These are phyloP conservation scores for Neckera pumila DNA, from an alignment of 225 moss, liverwort and hornwort genomes.

Conservation along the genomic window DNA sequence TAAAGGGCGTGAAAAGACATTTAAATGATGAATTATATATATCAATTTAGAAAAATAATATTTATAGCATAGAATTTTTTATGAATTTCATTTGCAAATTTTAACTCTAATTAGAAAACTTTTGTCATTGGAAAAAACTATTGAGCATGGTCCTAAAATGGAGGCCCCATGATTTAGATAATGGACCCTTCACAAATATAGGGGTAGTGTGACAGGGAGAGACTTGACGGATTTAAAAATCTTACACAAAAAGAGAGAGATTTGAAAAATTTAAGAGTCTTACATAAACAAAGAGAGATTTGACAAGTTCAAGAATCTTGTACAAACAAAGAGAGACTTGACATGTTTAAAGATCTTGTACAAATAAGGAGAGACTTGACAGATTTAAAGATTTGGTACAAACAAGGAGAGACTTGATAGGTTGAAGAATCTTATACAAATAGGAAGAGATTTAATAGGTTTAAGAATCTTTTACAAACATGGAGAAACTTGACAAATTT, in stretches of 20 bases:
- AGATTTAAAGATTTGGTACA: too few relatives aligned
- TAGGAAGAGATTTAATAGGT: not conserved
- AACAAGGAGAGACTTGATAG: not conserved
- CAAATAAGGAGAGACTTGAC: too few relatives aligned
- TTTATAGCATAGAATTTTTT: too few relatives aligned
- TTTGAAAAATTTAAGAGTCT: too few relatives aligned
- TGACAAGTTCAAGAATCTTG: too few relatives aligned
- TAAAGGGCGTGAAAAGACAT: too few relatives aligned
- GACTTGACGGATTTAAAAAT: not conserved
- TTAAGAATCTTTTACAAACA: not conserved
- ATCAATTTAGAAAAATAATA: not conserved
- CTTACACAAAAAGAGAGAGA: not conserved
- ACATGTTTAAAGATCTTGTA: too few relatives aligned
- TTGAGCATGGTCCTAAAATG: fast-evolving
- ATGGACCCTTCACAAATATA: not conserved
- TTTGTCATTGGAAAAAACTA: not conserved
- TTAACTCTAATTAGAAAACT: fast-evolving
- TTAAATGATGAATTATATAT: too few relatives aligned
- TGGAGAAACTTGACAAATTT: too few relatives aligned
- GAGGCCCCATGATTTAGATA: fast-evolving
- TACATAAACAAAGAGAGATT: too few relatives aligned
- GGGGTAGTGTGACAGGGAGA: fast-evolving
- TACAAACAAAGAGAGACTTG: too few relatives aligned
- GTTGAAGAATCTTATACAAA: too few relatives aligned
- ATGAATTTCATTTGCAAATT: not conserved